Evolutionary conservation across 352 stramenopile species (phyloP).

Genomic region (Phytopythium aichiense): DNA sequence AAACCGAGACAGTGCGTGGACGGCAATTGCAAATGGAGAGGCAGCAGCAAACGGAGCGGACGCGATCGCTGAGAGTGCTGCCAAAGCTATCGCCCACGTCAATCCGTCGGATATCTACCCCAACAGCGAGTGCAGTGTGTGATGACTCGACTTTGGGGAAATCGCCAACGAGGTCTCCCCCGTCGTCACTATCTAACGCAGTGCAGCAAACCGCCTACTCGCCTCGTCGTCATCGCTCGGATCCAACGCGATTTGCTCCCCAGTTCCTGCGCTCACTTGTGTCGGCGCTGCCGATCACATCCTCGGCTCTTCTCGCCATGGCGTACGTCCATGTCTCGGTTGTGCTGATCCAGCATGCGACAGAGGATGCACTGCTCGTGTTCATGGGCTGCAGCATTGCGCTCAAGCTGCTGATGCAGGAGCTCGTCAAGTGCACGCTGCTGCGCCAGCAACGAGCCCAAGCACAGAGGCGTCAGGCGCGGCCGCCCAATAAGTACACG

Average conservation of each 20-base stretch:
- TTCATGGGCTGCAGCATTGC: constrained; percentile 1
- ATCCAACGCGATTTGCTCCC: background rate
- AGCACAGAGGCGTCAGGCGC: background rate
- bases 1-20: background rate
- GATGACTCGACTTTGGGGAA: background rate
- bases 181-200: background rate
- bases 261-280: background rate
- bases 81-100: background rate
- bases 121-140: background rate
- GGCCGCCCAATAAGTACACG: background rate
- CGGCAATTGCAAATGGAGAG: background rate
- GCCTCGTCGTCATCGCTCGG: background rate
- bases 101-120: background rate
- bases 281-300: background rate
- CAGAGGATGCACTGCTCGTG: background rate
- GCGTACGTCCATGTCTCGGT: background rate
- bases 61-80: background rate
- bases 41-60: background rate
- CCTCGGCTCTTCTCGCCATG: background rate
- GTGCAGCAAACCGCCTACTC: background rate
- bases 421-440: background rate
- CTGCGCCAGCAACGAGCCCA: background rate
- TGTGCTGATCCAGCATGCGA: background rate
- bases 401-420: background rate
- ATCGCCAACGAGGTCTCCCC: background rate